Percentiles rank a stretch among this genome's conserved stretches.
These are phyloP conservation scores for Lactarius akahatsu DNA, from an alignment of 768 basidiomycete species.

Conservation along the genomic window DNA sequence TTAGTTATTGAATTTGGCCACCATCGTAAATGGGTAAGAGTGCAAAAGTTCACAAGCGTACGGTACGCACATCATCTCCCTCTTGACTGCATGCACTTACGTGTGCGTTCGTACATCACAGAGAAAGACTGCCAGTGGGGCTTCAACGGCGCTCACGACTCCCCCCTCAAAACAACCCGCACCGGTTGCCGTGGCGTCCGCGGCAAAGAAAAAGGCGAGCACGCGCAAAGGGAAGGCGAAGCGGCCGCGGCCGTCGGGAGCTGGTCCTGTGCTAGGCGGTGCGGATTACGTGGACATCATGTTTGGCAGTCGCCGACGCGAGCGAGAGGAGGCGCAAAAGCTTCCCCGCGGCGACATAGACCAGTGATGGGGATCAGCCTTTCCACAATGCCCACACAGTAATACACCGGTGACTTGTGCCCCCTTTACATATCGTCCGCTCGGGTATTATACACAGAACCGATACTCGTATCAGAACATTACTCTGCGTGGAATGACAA, in stretches of 20 bases:
- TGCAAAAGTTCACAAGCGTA: constrained; percentile 63
- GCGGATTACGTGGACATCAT: constrained; percentile 76
- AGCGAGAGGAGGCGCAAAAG: constrained; percentile 63
- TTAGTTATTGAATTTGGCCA: neutral
- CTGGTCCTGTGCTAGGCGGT: constrained; percentile 55
- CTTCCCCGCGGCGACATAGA: constrained; percentile 38
- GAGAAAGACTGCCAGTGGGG: constrained; percentile 33
- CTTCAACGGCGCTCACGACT: constrained; percentile 17
- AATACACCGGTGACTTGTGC: neutral
- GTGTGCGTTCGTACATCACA: neutral
- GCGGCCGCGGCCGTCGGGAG: constrained; percentile 30
- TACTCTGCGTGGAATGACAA: neutral
- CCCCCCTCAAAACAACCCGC: constrained; percentile 18
- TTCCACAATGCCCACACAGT: neutral
- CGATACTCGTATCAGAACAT: neutral
- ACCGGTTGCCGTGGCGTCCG: constrained; percentile 29
- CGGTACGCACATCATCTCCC: constrained; percentile 39
- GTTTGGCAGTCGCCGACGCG: constrained; percentile 69
- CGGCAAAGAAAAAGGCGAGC: constrained; percentile 48
- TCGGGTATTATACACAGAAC: neutral
- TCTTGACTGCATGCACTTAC: neutral
- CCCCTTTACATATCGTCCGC: neutral
- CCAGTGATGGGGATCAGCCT: too few species aligned
- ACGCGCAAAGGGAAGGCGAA: constrained; percentile 46
- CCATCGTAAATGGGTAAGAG: constrained; percentile 56